Conservation (phyloP, 2,329 filamentous ascomycete species). For the Sarocladiaceae sp. region DNA sequence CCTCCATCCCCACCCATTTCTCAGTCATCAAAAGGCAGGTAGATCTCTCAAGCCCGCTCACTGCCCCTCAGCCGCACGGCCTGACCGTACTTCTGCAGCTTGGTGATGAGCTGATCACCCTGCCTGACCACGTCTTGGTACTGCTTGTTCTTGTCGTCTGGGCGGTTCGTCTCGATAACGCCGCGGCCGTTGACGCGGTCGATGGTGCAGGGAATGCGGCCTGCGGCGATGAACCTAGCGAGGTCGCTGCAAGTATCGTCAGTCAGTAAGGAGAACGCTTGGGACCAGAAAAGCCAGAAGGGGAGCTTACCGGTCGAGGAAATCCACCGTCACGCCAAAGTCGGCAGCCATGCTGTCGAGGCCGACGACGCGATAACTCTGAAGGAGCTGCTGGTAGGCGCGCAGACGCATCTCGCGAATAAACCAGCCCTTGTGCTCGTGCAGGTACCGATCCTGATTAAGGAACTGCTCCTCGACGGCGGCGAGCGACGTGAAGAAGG, state of each 20-base stretch:
- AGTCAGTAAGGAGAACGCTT: not conserved
- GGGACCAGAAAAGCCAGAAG: not conserved
- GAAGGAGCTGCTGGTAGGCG: constrained; percentile 92
- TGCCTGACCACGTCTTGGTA: constrained; percentile 98
- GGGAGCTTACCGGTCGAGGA: constrained; percentile 73
- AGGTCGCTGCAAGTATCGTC: constrained; percentile 73
- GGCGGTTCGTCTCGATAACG: constrained; percentile 95
- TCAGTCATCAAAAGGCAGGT: no score
- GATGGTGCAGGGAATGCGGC: constrained; percentile 92
- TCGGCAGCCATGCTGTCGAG: constrained; percentile 94
- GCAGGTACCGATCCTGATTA: constrained; percentile 86
- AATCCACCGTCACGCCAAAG: constrained; percentile 95
- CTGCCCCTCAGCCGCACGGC: constrained; percentile 90
- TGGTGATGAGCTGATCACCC: constrained; percentile 95
- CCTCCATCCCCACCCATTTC: no score
- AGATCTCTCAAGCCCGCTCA: constrained; percentile 89
- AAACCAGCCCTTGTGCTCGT: constrained; percentile 95
- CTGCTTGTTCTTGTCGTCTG: constrained; percentile 99
- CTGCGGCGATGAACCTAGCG: constrained; percentile 92
- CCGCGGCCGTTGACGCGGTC: constrained; percentile 94
- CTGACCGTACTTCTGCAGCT: constrained; percentile 98
- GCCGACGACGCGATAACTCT: constrained; percentile 96
- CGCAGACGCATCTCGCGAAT: constrained; percentile 96
- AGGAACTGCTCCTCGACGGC: constrained; percentile 91
- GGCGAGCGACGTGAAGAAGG: constrained; percentile 85